Conservation (phyloP, 306 rosid species). For the Quillaja saponaria region DNA sequence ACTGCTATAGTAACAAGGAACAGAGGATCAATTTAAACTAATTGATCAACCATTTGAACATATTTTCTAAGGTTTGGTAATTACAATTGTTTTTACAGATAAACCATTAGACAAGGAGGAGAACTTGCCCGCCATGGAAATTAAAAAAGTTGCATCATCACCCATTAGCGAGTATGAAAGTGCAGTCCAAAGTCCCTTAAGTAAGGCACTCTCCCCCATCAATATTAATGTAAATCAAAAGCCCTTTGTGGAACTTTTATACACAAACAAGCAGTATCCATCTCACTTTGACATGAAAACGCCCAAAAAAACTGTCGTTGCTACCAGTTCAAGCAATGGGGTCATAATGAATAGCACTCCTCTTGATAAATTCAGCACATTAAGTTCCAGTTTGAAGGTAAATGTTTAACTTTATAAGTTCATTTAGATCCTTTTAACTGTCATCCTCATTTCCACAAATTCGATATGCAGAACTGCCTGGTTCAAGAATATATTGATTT, state of each 20-base stretch:
- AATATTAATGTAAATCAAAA: conserved; percentile 44
- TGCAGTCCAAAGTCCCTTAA: conserved; percentile 43
- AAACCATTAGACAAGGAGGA: conserved; percentile 34
- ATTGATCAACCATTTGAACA: not conserved
- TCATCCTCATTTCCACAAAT: conserved; percentile 27
- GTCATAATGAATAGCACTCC: conserved; percentile 53
- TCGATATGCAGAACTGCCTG: conserved; percentile 53
- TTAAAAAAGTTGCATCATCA: conserved; percentile 15
- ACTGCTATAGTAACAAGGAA: not conserved
- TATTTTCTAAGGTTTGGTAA: conserved; percentile 17
- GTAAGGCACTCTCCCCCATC: conserved; percentile 71
- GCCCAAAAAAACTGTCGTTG: conserved; percentile 44
- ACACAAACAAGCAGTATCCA: conserved; percentile 20
- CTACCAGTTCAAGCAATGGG: conserved; percentile 31
- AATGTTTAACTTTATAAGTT: not conserved
- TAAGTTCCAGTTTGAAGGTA: conserved; percentile 64
- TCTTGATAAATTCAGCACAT: conserved; percentile 61
- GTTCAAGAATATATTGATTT: conserved; percentile 72
- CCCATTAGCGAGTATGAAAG: conserved; percentile 30
- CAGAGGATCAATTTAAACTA: too few relatives aligned
- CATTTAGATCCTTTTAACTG: not conserved
- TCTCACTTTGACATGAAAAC: conserved; percentile 33
- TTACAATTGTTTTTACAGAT: conserved; percentile 27
- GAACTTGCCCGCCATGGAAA: conserved; percentile 5
- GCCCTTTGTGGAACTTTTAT: conserved; percentile 28